phyloP scores from a whole-genome alignment of 1,284 basidiomycete species.

The Malassezia yamatoensis region DNA sequence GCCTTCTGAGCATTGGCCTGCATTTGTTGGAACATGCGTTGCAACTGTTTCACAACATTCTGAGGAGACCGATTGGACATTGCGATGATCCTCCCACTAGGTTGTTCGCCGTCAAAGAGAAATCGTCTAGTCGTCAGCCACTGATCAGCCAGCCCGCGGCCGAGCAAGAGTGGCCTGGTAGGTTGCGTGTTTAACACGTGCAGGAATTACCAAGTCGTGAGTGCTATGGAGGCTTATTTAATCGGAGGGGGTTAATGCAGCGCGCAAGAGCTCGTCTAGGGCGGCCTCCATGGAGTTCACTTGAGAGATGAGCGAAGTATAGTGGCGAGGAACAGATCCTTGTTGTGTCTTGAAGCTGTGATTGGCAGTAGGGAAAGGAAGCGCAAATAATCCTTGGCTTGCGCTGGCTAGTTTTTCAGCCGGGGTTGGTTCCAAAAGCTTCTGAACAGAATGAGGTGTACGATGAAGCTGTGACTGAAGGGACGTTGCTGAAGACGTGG shows the following conservation, averaged over 20 bases:
- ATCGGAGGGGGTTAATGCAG: neutral
- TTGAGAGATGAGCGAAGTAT: constrained; percentile 9
- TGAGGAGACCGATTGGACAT: constrained; percentile 16
- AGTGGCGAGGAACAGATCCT: constrained; percentile 1
- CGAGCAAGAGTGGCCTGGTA: constrained; percentile 2
- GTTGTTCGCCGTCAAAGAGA: neutral
- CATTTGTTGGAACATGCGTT: constrained; percentile 23
- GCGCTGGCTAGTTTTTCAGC: constrained; percentile 1
- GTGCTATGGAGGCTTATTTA: neutral
- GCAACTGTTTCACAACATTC: constrained; percentile 17
- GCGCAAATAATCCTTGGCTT: constrained; percentile 9
- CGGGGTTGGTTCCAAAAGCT: constrained; percentile 14
- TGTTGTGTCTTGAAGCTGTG: neutral
- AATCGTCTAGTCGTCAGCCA: neutral
- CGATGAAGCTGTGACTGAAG: constrained; percentile 1
- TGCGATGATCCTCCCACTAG: neutral
- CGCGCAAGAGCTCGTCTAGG: constrained; percentile 14
- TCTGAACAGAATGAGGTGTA: constrained; percentile 3
- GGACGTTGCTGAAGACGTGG: neutral
- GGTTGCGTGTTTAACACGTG: neutral
- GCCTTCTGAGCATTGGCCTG: constrained; percentile 17
- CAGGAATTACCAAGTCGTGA: neutral
- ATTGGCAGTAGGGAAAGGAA: neutral
- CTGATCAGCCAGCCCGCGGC: constrained; percentile 1
- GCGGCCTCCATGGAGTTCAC: constrained; percentile 4